These are phyloP conservation scores for Madurella mycetomatis DNA, from an alignment of 2,329 filamentous ascomycete genomes.

Conservation along the genomic window DNA sequence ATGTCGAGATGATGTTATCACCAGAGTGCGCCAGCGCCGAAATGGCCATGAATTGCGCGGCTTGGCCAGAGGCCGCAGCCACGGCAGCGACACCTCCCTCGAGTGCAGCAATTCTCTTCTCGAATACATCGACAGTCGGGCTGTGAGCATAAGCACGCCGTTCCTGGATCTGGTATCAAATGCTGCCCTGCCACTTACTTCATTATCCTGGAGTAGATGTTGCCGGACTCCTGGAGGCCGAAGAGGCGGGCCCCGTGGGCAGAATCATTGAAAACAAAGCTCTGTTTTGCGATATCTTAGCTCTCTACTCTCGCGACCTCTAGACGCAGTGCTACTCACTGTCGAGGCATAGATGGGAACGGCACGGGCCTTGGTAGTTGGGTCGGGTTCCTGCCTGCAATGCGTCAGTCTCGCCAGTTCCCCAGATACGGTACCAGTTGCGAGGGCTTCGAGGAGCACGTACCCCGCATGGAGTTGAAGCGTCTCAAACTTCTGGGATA, in stretches of 20 bases:
- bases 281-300: conserved; percentile 44
- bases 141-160: conserved; percentile 12
- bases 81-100: conserved; percentile 88
- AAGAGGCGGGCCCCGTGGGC: conserved; percentile 93
- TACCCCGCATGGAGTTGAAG: conserved; percentile 83
- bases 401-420: conserved; percentile 10
- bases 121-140: conserved; percentile 93
- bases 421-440: conserved; percentile 5
- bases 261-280: conserved; percentile 91
- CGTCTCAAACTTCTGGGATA: conserved; percentile 70
- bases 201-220: conserved; percentile 96
- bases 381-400: conserved; percentile 70
- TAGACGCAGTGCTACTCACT: conserved; percentile 39
- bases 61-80: conserved; percentile 79
- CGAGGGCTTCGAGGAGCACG: conserved; percentile 11
- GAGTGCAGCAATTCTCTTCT: conserved; percentile 92
- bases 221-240: conserved; percentile 92
- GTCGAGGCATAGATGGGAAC: conserved; percentile 95
- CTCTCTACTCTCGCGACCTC: background rate
- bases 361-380: conserved; percentile 78
- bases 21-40: conserved; percentile 77
- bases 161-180: too few species aligned
- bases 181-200: conserved; percentile 55
- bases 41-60: conserved; percentile 89
- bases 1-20: conserved; percentile 90